phyloP scores from a whole-genome alignment of 768 basidiomycete species.

The Auricularia sp. region DNA sequence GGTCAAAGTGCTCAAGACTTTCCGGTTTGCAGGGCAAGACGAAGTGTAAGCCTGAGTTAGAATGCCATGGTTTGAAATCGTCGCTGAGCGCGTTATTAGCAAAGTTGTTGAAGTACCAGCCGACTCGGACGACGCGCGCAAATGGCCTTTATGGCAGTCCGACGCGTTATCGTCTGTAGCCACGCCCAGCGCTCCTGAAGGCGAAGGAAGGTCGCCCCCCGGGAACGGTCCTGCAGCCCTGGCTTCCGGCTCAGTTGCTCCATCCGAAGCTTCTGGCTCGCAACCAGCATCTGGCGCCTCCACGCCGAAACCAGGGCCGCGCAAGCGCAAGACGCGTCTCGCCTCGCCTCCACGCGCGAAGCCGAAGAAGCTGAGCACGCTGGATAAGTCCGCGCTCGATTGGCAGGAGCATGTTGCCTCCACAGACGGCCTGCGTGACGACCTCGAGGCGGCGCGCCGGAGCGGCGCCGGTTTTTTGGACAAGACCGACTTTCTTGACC shows the following conservation, averaged over 20 bases:
- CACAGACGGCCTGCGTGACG: slow-evolving; percentile 41
- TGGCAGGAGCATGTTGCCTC: slow-evolving; percentile 57
- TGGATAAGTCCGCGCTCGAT: slow-evolving; percentile 83
- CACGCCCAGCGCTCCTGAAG: slow-evolving; percentile 1
- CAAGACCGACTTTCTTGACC: slow-evolving; percentile 71
- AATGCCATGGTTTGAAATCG: not conserved
- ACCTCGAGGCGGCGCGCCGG: slow-evolving; percentile 63
- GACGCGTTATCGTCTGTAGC: slow-evolving; percentile 4
- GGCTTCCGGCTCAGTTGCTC: not conserved
- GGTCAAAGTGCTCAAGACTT: slow-evolving; percentile 61
- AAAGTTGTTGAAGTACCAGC: slow-evolving; percentile 66
- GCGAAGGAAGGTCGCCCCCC: slow-evolving; percentile 6
- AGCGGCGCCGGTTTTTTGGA: slow-evolving; percentile 68
- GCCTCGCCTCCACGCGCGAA: slow-evolving; percentile 36
- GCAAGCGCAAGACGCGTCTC: slow-evolving; percentile 53
- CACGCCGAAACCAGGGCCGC: slow-evolving; percentile 46
- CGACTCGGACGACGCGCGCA: slow-evolving; percentile 63
- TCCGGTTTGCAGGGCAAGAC: slow-evolving; percentile 69
- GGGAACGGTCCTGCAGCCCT: slow-evolving; percentile 1
- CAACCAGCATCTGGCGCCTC: slow-evolving; percentile 10
- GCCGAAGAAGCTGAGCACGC: slow-evolving; percentile 68
- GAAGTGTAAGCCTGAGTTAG: slow-evolving; percentile 42
- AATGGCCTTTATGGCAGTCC: slow-evolving; percentile 55
- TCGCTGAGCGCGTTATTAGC: slow-evolving; percentile 28
- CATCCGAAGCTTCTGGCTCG: slow-evolving; percentile 10